Evolutionary conservation across 2,329 filamentous ascomycete species (phyloP), one percentile per base, ranked within the genome.

Genomic region (Stachybotrys chartarum): DNA sequence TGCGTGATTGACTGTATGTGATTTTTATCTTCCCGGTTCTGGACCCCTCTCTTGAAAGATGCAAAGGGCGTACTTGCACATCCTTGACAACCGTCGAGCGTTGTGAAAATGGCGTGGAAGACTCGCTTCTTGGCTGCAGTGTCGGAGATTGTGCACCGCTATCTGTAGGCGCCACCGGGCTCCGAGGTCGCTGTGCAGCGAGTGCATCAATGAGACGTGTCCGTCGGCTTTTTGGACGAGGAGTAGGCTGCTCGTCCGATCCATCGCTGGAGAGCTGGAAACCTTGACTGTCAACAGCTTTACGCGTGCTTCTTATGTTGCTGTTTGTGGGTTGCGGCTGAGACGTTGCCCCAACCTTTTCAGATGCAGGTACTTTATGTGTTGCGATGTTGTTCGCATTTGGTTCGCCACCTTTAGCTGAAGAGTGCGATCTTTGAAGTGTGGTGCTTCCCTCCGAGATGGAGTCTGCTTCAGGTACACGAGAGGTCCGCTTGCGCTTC

Each of bases 121-220:
- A 8, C 18, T 47, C 45, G 45, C 47, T 58, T 56, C 54, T 58
- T 6, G 57, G 56, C 31, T 61, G 59, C 17, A 60, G 63, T 16
- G 63, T 61, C n/a, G 57, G 60, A 8, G 60, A 42, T 42, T 14
- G 35, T 42, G 35, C 35, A 42, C 35, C 14, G 8, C 5, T 10
- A 10, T 10, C 35, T 10, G 35, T 2, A 42, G 8, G 35, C 55
- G 54, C 69, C 30, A 66, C 68, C 3, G 65, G 63, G 53, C 65
- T 71, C 7, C 70, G 67, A 14, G 69, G 66, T 39, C 64, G 70
- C 59, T 77, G 75, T 1, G 70, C 72, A 7, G 67, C 70, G 18
- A 78, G 60, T 0, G 72, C 64, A 61, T 78, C 75, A 35, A 78
- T 78, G 46, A 78, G 59, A 18, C 75, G 71, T n/a, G 61, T 58